Conservation (phyloP, 129 eudicot genomes). For the Ambrosia artemisiifolia region DNA sequence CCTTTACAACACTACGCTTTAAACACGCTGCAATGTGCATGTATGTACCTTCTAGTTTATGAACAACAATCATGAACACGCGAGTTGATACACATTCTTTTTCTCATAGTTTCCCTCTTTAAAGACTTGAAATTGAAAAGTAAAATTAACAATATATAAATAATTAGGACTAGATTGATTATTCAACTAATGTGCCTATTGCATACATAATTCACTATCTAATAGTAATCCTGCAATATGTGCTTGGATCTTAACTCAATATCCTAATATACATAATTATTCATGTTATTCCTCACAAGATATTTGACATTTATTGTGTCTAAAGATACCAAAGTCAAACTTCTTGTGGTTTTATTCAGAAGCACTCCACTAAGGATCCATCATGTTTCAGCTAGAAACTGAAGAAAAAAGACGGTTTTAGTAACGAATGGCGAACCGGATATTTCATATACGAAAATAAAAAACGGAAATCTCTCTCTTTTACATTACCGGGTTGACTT, state of each 20-base stretch:
- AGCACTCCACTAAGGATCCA: background rate
- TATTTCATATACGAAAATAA: background rate
- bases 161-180: conserved; percentile 8
- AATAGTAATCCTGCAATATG: conserved; percentile 17
- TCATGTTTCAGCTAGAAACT: conserved; percentile 16
- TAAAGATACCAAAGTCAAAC: conserved; percentile 12
- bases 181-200: conserved; percentile 13
- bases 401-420: conserved; percentile 12
- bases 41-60: too few relatives aligned
- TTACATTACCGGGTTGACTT: background rate
- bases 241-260: conserved; percentile 14
- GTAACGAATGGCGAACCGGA: background rate
- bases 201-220: conserved; percentile 16
- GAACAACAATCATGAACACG: background rate
- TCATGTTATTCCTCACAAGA: conserved; percentile 19
- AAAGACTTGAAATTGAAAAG: background rate
- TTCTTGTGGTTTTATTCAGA: conserved; percentile 26
- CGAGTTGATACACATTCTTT: too few relatives aligned
- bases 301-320: conserved; percentile 21
- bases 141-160: conserved; percentile 1
- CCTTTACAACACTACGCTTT: too few relatives aligned
- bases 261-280: conserved; percentile 21
- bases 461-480: background rate
- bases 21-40: too few relatives aligned
- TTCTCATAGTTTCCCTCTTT: too few relatives aligned